Evolutionary conservation across 352 stramenopile species (phyloP).

Genomic region (Pythium angustatum): DNA sequence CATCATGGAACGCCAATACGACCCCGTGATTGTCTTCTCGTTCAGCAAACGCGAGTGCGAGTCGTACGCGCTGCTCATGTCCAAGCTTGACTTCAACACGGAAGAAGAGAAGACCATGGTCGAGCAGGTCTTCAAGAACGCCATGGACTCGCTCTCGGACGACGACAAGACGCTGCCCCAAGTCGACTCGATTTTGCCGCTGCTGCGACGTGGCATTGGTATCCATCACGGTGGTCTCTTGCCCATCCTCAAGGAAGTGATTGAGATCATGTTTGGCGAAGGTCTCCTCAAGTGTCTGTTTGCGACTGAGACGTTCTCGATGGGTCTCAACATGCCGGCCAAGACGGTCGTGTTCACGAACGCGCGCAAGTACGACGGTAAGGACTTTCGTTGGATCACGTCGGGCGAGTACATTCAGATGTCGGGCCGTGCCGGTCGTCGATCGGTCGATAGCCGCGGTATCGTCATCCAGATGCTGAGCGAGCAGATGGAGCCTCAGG

Average conservation of each 20-base stretch:
- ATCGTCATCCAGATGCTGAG: constrained; percentile 99
- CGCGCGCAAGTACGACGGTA: constrained; percentile 95
- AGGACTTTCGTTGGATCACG: constrained; percentile 96
- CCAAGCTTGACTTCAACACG: constrained; percentile 97
- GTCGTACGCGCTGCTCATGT: constrained; percentile 90
- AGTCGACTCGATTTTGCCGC: constrained; percentile 95
- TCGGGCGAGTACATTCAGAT: constrained; percentile 96
- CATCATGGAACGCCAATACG: constrained; percentile 96
- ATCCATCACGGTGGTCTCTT: constrained; percentile 99
- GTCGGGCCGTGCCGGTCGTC: constrained; percentile 95
- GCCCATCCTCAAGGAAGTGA: constrained; percentile 99
- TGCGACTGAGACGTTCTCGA: constrained; percentile 97
- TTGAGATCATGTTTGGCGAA: constrained; percentile 90
- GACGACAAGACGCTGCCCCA: constrained; percentile 98
- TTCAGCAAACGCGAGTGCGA: constrained; percentile 99
- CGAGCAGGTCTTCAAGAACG: constrained; percentile 96
- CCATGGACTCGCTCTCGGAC: constrained; percentile 96
- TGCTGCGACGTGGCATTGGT: constrained; percentile 98
- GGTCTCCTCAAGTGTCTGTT: constrained; percentile 99
- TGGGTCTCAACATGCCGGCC: constrained; percentile 99
- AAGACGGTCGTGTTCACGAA: constrained; percentile 99
- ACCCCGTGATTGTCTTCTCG: constrained; percentile 99
- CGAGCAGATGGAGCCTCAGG: constrained; percentile 98
- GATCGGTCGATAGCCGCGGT: constrained; percentile 96
- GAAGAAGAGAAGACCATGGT: constrained; percentile 98